Evolutionary conservation across 768 basidiomycete genomes (phyloP), one percentile per base, ranked within the genome.

Genomic region (Kwoniella sp.): DNA sequence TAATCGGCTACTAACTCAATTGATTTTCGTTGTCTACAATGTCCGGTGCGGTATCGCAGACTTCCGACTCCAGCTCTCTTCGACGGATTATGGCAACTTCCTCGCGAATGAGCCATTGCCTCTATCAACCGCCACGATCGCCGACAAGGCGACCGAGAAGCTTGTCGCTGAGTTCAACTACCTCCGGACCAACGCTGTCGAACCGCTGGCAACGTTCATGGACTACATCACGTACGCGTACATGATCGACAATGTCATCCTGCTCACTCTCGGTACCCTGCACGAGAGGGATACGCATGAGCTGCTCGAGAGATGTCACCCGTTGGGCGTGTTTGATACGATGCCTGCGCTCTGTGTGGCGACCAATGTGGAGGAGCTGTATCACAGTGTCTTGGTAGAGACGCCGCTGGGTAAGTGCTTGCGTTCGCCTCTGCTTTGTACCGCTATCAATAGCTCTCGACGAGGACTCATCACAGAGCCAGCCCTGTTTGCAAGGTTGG

Each of bases 311-410:
- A 88, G 96, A 38, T 99, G 96, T 83, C 96, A 99, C 77, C 96
- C 96, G 2, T 85, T 99, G 38, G 96, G 96, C 20, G 86, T 93
- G 48, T 99, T 99, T 75, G 96, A 99, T 76, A 93, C 94, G 9
- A 95, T 99, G 93, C 93, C 96, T 12, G 95, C 94, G 5, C 84
- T 99, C n/a, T 97, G 94, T 76, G 95, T 98, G 9, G 94, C 96
- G 4, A 98, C 95, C 45, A 99, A 96, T 75, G 93, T 97, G 13
- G 96, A 99, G 81, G 96, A 99, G 79, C 84, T 99, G 61, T 98
- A 93, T 81, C 93, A 94, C 70, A 93, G 90, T 68, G 96, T 97
- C 7, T 85, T 99, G 28, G 93, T 98, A 22, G 96, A 99, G 83
- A 98, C 96, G 8, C 95, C 96, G 1, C 84, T 99, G 47, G 95